Base-by-base conservation (phyloP, 371 early-diverging fungal species). In the Rhizomucor miehei region DNA sequence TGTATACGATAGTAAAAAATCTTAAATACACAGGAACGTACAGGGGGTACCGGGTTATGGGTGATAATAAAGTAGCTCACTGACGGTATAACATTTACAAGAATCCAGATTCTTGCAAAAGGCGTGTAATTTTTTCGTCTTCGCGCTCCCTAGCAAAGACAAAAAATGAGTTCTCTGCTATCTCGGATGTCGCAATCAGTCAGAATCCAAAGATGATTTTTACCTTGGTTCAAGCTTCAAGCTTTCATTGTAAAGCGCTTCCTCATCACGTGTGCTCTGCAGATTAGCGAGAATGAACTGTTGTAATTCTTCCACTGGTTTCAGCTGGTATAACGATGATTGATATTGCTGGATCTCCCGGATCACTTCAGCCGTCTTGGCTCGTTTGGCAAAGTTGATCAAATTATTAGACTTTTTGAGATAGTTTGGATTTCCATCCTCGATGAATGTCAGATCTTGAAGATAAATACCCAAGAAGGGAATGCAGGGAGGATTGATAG, bases 281-380 rank as follows among this genome's bases (percentile, higher is more conserved):
- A 85, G 51, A 45, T 76, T 73, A 17, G 59, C 63, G 23, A 63
- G 66, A 24, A 97, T 82, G 69, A 86, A 95, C 17, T 77, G 60
- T 59, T 94, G 93, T 49, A 97, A 81, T 69, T 95, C 95, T 3
- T 86, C 84, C 1, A 95, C 95, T 1, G 83, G 56, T 24, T 77
- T 86, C 20, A 95, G 73, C 47, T 80, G 79, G 69, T 94, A 97
- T 9, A 90, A 86, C 11, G 77, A 75, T 10, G 88, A 85, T 69
- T 96, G 97, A 71, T 91, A 95, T 63, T 95, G 93, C 60, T 94
- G 93, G 53, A 96, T 87, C 52, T 95, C 94, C 6, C 92, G 85
- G 65, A 98, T 90, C 9, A 93, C 90, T 52, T 93, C 91, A 1
- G 95, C 92, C 0, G 92, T 91, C 66, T 91, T 91, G 57, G 80